Base-by-base conservation (phyloP, 306 rosid genomes). In the Ceratonia siliqua region DNA sequence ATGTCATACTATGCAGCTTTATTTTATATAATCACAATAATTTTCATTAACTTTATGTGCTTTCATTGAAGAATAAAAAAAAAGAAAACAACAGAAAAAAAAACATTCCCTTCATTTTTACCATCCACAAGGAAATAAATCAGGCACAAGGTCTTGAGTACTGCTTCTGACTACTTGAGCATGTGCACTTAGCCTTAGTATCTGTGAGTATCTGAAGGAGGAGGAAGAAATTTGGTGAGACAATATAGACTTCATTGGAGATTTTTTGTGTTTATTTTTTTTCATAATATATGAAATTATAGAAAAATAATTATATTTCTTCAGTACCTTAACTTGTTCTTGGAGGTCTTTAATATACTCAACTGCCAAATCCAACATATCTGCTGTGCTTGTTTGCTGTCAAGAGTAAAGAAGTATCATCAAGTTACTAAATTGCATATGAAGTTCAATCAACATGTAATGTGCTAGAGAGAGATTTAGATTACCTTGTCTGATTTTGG, bases 321-420 rank as follows among this genome's bases (percentile, higher is more conserved):
- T 7, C 55, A 43, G 42, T 91, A 91, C 98, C 98, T 94, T 53
- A 10, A 94, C 90, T 75, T 91, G 84, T 78, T 88, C 84, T 88
- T 89, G 89, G 33, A 94, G 84, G 57, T 80, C 89, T 80, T 88
- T 94, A 46, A 94, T 91, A 82, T 84, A 84, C 39, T 84, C 90
- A 69, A 87, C 88, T 1, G 91, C 92, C 82, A 83, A 61, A 61
- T 94, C 98, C 80, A 94, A 82, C 97, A 84, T 89, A 35, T 94
- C 97, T 33, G 97, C 86, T 28, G 92, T 91, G 89, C 82, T 91
- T 38, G 88, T 84, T 87, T 88, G 97, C 98, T 94, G 92, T 72
- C 56, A 78, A 61, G 13, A 41, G 69, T 15, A 35, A 52, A 73
- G 32, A n/a, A n/a, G n/a, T n/a, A n/a, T n/a, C 62, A 65, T 33